Conservation (phyloP, 2,329 filamentous ascomycete genomes). For the Curvularia verruculosa region DNA sequence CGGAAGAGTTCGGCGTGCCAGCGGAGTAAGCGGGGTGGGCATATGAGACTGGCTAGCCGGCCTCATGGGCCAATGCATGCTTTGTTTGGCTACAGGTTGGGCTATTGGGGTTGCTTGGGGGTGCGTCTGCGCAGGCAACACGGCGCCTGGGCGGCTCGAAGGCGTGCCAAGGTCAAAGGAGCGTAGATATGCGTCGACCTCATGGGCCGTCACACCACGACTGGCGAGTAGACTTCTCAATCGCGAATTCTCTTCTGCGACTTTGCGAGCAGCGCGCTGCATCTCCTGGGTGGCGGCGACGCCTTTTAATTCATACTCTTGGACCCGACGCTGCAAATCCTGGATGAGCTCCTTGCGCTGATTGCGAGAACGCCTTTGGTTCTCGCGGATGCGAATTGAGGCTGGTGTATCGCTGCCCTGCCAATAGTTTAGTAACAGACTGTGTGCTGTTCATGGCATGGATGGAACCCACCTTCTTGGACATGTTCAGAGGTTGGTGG, state of each 20-base stretch:
- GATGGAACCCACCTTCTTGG: constrained; percentile 7
- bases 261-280: constrained; percentile 69
- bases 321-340: constrained; percentile 68
- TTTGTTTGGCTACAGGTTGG: neutral
- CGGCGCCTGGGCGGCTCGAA: neutral
- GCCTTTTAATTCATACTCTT: constrained; percentile 66
- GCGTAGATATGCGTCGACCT: constrained; percentile 30
- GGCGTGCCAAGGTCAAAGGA: constrained; percentile 14
- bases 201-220: constrained; percentile 28
- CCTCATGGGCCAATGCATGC: neutral
- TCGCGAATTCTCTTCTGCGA: constrained; percentile 70
- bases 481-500: neutral
- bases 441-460: neutral
- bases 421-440: neutral
- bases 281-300: constrained; percentile 71
- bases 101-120: neutral
- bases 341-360: constrained; percentile 73
- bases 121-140: neutral
- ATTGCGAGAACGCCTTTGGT: constrained; percentile 74
- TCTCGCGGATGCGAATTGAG: constrained; percentile 68
- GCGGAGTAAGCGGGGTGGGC: neutral
- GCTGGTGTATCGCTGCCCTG: constrained; percentile 39
- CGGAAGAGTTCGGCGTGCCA: neutral
- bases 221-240: constrained; percentile 62
- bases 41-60: neutral